Base-by-base conservation (phyloP, 139 green algal genomes). In the Picochlorum costavermella region DNA sequence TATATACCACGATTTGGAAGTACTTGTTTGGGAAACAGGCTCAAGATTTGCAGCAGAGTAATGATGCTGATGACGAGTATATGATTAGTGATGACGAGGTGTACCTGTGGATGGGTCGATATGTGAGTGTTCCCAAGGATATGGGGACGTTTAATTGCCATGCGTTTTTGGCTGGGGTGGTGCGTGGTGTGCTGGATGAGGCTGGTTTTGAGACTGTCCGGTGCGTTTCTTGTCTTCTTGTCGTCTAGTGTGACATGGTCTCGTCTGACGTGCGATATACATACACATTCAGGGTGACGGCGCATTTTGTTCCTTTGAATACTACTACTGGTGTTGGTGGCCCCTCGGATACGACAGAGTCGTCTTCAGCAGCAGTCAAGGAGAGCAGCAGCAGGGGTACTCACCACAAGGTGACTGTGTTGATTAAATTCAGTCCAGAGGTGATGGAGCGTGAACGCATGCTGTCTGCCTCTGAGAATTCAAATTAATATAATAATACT, bases 11-110 rank as follows among this genome's bases (percentile, higher is more conserved):
- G 13, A 76, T 95, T 9, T 98, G 93, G 93, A 86, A 82, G 16
- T 86, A 86, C 63, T 59, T 98, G 33, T 98, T 98, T 80, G 90
- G 91, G 28, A 91, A 91, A 61, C 71, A 80, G 14, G 93, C 93
- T 6, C 82, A 93, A n/a, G 91, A 95, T 65, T 74, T 98, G 64
- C 89, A 98, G 80, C 91, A 97, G 72, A 86, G 81, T 60, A 96
- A 90, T 48, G 81, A 92, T 76, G 85, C 84, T 3, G 90, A 96
- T 56, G 89, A 97, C 69, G 91, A 97, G 75, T 97, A 95, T 78
- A 94, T 96, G 86, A 96, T 98, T 69, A 90, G 69, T 44, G 93
- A 98, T 77, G 74, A 77, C 45, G 87, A 98, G 63, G 46, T 23
- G 46, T 53, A 40, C 33, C 77, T 96, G 30, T 80, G 88, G 14